Base-by-base conservation (phyloP, 352 stramenopile species). In the Phytophthora europaea region DNA sequence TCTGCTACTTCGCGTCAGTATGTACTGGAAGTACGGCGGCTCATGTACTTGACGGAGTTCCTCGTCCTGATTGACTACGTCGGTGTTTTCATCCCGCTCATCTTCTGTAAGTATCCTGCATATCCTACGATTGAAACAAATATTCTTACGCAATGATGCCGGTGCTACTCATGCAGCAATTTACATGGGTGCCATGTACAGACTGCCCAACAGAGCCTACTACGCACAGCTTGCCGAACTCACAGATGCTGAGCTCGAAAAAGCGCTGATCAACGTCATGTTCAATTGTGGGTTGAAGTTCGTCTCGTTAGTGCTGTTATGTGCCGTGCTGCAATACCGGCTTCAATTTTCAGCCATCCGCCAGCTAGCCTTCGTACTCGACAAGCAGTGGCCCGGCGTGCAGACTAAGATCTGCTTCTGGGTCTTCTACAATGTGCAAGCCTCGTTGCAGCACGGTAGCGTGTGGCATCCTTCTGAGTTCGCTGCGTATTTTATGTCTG, bases 311-410 rank as follows among this genome's bases (percentile, higher is more conserved):
- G 13, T 50, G 16, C 20, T 67, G 34, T 40, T 75, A 1, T 69
- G 61, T 15, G 52, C 13, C 4, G 13, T 59, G 16, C 36, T 65
- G 16, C 43, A 50, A 5, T 20, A 51, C 10, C 34, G 57, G 23
- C 48, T 75, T 34, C 54, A 34, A 1, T 38, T 66, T 9, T 61
- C 61, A 2, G 55, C 40, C 7, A 38, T 83, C 7, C 56, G 71
- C 6, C 74, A 83, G 5, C 52, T 84, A 12, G 75, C 67, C 16
- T 81, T 87, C 34, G 80, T 84, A 16, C 52, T 84, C n/a, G 55
- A 66, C n/a, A 71, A 51, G 1, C 70, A 82, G 22, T 71, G 60
- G 54, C 52, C 20, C 15, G 40, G 75, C 26, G 43, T 80, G 1
- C 76, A 81, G 48, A 54, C 34, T 28, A 82, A 76, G 61, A 63